Base-by-base conservation (phyloP, 495 filamentous ascomycete species). In the Penicillium canescens region DNA sequence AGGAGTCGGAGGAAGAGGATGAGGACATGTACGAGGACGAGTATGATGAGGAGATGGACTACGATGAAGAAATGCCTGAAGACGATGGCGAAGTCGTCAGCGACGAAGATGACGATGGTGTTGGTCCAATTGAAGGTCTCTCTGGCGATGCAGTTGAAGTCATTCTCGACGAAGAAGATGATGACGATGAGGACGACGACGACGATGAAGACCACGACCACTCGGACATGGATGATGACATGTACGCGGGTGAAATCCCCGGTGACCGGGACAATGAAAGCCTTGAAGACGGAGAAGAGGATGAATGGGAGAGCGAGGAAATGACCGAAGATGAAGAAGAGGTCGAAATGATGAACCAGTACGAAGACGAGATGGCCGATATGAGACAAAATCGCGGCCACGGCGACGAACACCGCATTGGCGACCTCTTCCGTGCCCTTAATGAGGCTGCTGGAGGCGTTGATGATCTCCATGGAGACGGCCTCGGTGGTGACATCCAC, bases 21-120 rank as follows among this genome's bases (percentile, higher is more conserved):
- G 89, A 91, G 62, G 91, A 92, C 59, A 91, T 94, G 86, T 91
- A 79, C 21, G 81, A 92, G 58, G 90, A 89, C 50, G 86, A 92
- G 59, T 94, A 91, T 55, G 88, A 83, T 42, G 92, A 96, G 26
- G 92, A 93, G 52, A 92, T 97, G 79, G 91, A 90, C 43, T 92
- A 92, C 57, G 89, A 91, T 9, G 92, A 93, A 50, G 91, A 90
- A 14, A 36, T 75, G 14, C 61, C 66, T 21, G 88, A 91, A 65
- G 85, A 89, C 50, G 92, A 96, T 69, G 92, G 90, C 8, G 90
- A 96, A 57, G 78, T 86, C 23, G 84, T 94, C 42, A 95, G 91
- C 60, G 94, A 96, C 60, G 92, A 97, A 46, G 92, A 96, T 46
- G 92, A 90, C 42, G 88, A 87, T 54, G 87, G 80, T 34, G 90